phyloP scores from a whole-genome alignment of 2,329 filamentous ascomycete genomes.

The Pyrenophora graminea region DNA sequence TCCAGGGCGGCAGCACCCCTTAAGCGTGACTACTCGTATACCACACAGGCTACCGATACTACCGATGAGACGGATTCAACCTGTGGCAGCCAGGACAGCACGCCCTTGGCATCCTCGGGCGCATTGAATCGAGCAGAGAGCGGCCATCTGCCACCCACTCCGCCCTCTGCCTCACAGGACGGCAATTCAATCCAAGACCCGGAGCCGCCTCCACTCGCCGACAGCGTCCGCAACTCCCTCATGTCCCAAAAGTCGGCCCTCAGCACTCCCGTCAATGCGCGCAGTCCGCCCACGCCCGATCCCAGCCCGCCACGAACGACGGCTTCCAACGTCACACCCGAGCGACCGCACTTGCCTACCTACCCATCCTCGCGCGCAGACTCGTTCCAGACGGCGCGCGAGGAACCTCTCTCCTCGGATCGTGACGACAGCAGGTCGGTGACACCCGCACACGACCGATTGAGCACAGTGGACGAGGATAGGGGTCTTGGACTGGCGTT shows the following conservation, averaged over 20 bases:
- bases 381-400: conserved; percentile 53
- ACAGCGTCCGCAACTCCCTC: conserved; percentile 47
- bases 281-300: conserved; percentile 47
- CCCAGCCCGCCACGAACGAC: conserved; percentile 43
- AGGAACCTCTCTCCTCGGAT: conserved; percentile 46
- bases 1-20: conserved; percentile 31
- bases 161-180: conserved; percentile 48
- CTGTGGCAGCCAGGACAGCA: conserved; percentile 29
- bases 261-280: conserved; percentile 49
- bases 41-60: conserved; percentile 38
- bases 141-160: conserved; percentile 52
- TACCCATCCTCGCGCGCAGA: conserved; percentile 52
- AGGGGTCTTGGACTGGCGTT: conserved; percentile 44
- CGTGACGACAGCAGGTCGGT: conserved; percentile 33
- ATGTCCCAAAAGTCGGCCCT: conserved; percentile 46
- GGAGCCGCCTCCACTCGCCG: conserved; percentile 43
- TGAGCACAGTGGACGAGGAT: conserved; percentile 39
- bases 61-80: conserved; percentile 36
- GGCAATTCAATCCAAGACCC: conserved; percentile 26
- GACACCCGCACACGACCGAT: conserved; percentile 33
- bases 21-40: conserved; percentile 17
- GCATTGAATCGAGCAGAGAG: conserved; percentile 35
- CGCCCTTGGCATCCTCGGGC: conserved; percentile 36
- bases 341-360: conserved; percentile 35
- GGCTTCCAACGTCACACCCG: conserved; percentile 23